These are phyloP conservation scores for Neocallimastix lanati DNA, from an alignment of 192 early-diverging fungal genomes.

Conservation along the genomic window DNA sequence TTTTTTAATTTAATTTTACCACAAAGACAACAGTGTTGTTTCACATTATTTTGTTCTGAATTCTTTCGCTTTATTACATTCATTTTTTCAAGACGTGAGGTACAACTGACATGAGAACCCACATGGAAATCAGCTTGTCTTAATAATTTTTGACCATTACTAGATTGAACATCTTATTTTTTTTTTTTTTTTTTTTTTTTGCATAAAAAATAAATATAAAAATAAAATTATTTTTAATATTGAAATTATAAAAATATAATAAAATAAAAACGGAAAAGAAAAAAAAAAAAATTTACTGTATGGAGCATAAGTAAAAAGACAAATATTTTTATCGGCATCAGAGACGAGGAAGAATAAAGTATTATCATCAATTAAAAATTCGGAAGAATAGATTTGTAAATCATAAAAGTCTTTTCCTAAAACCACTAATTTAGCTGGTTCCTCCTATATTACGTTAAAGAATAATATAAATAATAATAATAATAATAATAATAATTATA, in stretches of 20 bases:
- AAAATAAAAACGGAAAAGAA: not conserved
- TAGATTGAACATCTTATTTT: slow-evolving; percentile 60
- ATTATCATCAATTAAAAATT: slow-evolving; percentile 61
- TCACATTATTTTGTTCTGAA: not conserved
- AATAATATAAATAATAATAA: no score
- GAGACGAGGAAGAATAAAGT: slow-evolving; percentile 56
- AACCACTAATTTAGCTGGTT: slow-evolving; percentile 69
- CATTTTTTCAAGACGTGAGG: slow-evolving; percentile 20
- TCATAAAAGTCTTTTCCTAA: slow-evolving; percentile 77
- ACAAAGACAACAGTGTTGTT: not conserved
- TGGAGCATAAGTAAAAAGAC: slow-evolving; percentile 70
- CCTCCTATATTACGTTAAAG: slow-evolving; percentile 38
- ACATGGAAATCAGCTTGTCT: slow-evolving; percentile 76
- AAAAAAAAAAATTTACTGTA: slow-evolving; percentile 34
- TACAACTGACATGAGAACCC: slow-evolving; percentile 40
- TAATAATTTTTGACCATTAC: slow-evolving; percentile 71
- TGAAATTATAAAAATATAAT: no score
- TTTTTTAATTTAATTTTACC: slow-evolving; percentile 2
- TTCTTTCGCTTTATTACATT: slow-evolving; percentile 27
- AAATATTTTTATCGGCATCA: slow-evolving; percentile 65
- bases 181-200: no score
- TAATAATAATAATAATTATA: not conserved
- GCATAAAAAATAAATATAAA: no score
- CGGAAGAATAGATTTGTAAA: slow-evolving; percentile 50
- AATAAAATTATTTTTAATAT: no score